Evolutionary conservation across 1,284 basidiomycete genomes (phyloP).

Genomic region (Vanrija sp.): DNA sequence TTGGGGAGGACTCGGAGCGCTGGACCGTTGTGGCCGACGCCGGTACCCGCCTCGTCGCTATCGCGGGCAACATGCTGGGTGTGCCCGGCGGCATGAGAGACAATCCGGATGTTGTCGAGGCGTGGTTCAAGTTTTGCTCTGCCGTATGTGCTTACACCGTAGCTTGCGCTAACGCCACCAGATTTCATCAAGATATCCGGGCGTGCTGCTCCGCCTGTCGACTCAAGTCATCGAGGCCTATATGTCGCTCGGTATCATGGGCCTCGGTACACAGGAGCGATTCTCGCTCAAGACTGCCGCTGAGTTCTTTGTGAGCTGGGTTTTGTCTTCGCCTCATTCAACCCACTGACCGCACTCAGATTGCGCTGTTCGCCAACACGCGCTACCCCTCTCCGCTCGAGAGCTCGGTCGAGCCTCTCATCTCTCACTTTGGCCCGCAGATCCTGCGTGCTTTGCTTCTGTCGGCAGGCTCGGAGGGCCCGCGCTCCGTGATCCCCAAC

Average conservation of each 20-base stretch:
- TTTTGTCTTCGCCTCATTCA: not conserved
- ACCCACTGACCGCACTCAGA: constrained; percentile 17
- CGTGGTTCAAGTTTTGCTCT: constrained; percentile 70
- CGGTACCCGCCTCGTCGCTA: constrained; percentile 60
- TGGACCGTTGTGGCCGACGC: constrained; percentile 49
- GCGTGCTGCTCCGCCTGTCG: constrained; percentile 65
- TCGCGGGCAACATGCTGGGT: constrained; percentile 59
- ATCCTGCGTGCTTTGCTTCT: constrained; percentile 68
- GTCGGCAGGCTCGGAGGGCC: constrained; percentile 75
- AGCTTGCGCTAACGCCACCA: constrained; percentile 47
- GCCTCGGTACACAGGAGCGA: constrained; percentile 73
- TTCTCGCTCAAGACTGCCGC: constrained; percentile 79
- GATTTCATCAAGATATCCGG: constrained; percentile 70
- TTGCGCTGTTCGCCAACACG: constrained; percentile 45
- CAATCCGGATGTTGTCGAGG: constrained; percentile 83
- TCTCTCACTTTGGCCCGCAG: constrained; percentile 61
- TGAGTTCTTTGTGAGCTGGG: constrained; percentile 67
- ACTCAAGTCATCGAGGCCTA: constrained; percentile 64
- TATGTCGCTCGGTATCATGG: constrained; percentile 66
- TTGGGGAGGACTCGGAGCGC: constrained; percentile 24
- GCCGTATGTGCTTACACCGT: constrained; percentile 22
- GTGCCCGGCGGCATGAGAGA: constrained; percentile 60
- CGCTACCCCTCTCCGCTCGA: constrained; percentile 46
- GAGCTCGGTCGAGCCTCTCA: constrained; percentile 46
- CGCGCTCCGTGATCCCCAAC: constrained; percentile 75